These are phyloP conservation scores for Acorus gramineus DNA, from an alignment of 106 monocot genomes.

Conservation along the genomic window DNA sequence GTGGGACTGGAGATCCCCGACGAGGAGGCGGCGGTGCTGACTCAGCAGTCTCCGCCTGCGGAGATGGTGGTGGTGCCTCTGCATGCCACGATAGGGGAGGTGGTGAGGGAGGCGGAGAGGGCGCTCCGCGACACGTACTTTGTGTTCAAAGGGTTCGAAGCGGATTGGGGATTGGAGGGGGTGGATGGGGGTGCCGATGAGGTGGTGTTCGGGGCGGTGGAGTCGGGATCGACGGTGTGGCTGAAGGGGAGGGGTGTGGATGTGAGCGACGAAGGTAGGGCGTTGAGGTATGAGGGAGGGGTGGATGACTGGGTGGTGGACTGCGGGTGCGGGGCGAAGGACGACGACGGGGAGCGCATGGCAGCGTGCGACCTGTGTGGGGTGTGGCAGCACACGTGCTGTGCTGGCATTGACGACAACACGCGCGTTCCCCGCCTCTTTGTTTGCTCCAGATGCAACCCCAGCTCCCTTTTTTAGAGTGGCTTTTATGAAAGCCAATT, in stretches of 20 bases:
- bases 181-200: background rate
- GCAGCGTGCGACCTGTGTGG: slow-evolving; percentile 87
- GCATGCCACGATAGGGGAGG: slow-evolving; percentile 62
- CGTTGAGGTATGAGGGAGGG: slow-evolving; percentile 60
- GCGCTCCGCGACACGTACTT: slow-evolving; percentile 75
- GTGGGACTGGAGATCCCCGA: slow-evolving; percentile 39
- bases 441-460: slow-evolving; percentile 46
- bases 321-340: slow-evolving; percentile 72
- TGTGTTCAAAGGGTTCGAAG: slow-evolving; percentile 38
- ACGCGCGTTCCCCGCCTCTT: slow-evolving; percentile 58
- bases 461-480: too few relatives aligned
- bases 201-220: slow-evolving; percentile 54
- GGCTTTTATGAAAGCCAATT: too few relatives aligned
- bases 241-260: slow-evolving; percentile 54
- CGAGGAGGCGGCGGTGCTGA: slow-evolving; percentile 20
- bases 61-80: slow-evolving; percentile 65
- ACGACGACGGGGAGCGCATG: slow-evolving; percentile 98
- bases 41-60: slow-evolving; percentile 27
- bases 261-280: slow-evolving; percentile 23
- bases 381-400: slow-evolving; percentile 91
- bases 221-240: slow-evolving; percentile 71
- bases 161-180: background rate
- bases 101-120: slow-evolving; percentile 45
- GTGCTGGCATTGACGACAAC: slow-evolving; percentile 64
- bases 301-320: slow-evolving; percentile 60